These are phyloP conservation scores for Penicillium soppii DNA, from an alignment of 495 filamentous ascomycete genomes.

Conservation along the genomic window DNA sequence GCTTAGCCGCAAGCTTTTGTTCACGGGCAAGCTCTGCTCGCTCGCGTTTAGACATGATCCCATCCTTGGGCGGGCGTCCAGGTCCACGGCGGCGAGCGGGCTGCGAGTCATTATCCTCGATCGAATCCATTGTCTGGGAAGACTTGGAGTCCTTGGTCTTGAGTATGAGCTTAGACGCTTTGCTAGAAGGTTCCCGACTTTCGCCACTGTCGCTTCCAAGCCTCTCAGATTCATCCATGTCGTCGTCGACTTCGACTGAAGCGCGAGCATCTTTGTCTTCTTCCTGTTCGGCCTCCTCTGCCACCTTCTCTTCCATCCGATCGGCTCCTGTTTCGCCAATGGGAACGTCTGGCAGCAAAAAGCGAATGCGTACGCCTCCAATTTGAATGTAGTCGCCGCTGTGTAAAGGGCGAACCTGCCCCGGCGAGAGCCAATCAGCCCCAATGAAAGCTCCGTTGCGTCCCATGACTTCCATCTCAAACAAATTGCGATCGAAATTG, in stretches of 20 bases:
- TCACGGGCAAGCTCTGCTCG: constrained; percentile 65
- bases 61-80: constrained; percentile 86
- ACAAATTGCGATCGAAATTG: constrained; percentile 69
- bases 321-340: constrained; percentile 68
- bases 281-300: constrained; percentile 34
- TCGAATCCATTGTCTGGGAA: constrained; percentile 28
- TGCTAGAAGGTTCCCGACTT: constrained; percentile 31
- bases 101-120: constrained; percentile 41
- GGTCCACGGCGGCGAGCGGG: constrained; percentile 75
- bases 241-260: constrained; percentile 36
- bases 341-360: constrained; percentile 71
- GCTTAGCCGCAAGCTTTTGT: constrained; percentile 50
- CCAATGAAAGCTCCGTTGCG: constrained; percentile 86
- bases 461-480: constrained; percentile 78
- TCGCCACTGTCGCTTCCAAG: constrained; percentile 31
- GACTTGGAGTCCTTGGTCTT: constrained; percentile 39
- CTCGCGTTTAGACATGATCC: constrained; percentile 88
- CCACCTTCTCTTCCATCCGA: constrained; percentile 61
- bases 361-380: constrained; percentile 71
- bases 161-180: constrained; percentile 35
- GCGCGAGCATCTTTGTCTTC: constrained; percentile 27
- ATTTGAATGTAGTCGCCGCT: constrained; percentile 77
- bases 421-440: constrained; percentile 62
- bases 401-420: constrained; percentile 62
- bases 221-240: constrained; percentile 36